Percentiles rank a stretch among this genome's conserved stretches.
Evolutionary conservation across 2,329 filamentous ascomycete species (phyloP).

Genomic region (Eurotiales sp.): DNA sequence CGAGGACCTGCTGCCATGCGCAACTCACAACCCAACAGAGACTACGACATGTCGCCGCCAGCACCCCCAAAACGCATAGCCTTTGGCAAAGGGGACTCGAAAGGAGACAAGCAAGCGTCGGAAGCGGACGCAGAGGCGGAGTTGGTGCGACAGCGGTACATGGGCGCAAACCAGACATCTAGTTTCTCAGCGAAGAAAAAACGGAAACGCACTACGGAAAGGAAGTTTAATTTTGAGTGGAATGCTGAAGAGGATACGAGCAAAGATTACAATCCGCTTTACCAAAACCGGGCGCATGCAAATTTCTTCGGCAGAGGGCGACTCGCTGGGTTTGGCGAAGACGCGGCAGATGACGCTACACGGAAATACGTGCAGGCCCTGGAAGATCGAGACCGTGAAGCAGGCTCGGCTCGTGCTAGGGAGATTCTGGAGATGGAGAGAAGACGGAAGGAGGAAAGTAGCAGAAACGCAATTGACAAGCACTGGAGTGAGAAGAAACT

Average conservation of each 20-base stretch:
- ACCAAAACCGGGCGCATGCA: slow-evolving; percentile 63
- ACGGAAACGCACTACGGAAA: slow-evolving; percentile 83
- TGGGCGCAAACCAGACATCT: slow-evolving; percentile 85
- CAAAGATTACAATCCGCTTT: slow-evolving; percentile 75
- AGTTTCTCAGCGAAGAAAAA: slow-evolving; percentile 97
- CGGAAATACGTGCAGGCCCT: slow-evolving; percentile 64
- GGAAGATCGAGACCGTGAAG: slow-evolving; percentile 69
- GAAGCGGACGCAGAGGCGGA: slow-evolving; percentile 66
- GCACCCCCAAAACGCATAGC: slow-evolving; percentile 34
- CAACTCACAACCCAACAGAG: slow-evolving; percentile 37
- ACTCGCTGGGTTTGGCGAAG: slow-evolving; percentile 63
- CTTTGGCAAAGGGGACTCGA: slow-evolving; percentile 30
- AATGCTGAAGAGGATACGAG: slow-evolving; percentile 92
- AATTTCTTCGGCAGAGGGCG: slow-evolving; percentile 67
- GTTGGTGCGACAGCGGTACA: slow-evolving; percentile 75
- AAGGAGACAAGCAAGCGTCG: slow-evolving; percentile 38
- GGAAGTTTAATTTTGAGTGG: slow-evolving; percentile 99
- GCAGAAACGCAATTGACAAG: slow-evolving; percentile 74
- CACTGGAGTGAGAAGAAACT: slow-evolving; percentile 95
- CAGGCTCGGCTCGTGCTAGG: slow-evolving; percentile 70
- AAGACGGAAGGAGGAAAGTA: slow-evolving; percentile 67
- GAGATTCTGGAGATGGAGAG: slow-evolving; percentile 83
- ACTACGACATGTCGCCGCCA: slow-evolving; percentile 53
- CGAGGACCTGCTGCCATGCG: slow-evolving; percentile 52
- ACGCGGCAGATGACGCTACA: slow-evolving; percentile 49